Percentiles rank a stretch among this genome's conserved stretches.
Conservation (phyloP, 164 flowering plant genomes). For the Vitis cinerea region DNA sequence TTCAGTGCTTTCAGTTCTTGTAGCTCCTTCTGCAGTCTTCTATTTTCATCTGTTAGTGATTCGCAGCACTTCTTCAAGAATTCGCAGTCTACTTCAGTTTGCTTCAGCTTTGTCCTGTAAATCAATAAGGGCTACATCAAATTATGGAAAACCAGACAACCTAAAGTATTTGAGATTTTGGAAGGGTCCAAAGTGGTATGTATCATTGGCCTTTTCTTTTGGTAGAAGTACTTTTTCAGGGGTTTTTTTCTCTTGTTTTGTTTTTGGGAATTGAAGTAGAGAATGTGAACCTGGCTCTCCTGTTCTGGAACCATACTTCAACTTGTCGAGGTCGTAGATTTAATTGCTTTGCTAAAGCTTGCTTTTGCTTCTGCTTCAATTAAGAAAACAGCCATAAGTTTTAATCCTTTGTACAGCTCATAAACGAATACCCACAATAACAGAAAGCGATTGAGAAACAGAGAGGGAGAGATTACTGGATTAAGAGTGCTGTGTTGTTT, state of each 20-base stretch:
- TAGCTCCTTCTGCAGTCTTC: constrained; percentile 71
- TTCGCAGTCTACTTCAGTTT: constrained; percentile 89
- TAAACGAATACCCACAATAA: not conserved
- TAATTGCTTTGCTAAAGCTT: constrained; percentile 68
- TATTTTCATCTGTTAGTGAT: constrained; percentile 72
- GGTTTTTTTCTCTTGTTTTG: not conserved
- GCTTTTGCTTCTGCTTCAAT: constrained; percentile 75
- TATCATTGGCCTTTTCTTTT: not conserved
- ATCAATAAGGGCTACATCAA: not conserved
- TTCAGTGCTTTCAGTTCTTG: constrained; percentile 81
- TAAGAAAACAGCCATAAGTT: not conserved
- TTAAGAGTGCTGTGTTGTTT: constrained; percentile 84
- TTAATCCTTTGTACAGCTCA: no score
- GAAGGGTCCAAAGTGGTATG: no score
- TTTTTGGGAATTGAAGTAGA: not conserved
- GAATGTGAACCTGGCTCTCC: constrained; percentile 68
- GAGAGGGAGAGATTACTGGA: constrained; percentile 46
- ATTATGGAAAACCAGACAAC: not conserved
- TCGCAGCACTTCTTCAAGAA: constrained; percentile 83
- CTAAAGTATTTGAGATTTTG: no score
- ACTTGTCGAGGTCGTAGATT: constrained; percentile 78
- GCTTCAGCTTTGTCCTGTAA: constrained; percentile 85
- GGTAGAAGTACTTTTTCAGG: not conserved
- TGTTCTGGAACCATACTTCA: constrained; percentile 89
- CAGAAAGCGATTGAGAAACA: constrained; percentile 10